Base-by-base conservation (phyloP, 768 basidiomycete genomes). In the Naematelia encephala region DNA sequence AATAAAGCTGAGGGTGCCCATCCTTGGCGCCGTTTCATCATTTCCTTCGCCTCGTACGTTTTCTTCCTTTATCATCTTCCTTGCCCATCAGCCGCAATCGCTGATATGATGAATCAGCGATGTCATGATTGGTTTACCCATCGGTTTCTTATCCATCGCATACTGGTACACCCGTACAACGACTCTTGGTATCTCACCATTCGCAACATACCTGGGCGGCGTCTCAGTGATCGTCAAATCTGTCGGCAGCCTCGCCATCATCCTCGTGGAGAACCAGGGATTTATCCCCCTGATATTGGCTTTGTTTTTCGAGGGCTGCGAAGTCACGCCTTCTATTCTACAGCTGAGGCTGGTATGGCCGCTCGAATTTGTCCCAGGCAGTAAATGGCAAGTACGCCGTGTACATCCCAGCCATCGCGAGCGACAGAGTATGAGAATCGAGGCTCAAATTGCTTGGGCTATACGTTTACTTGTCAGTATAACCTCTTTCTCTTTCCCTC, bases 121-220 rank as follows among this genome's bases (percentile, higher is more conserved):
- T 14, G 29, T 59, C 23, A 3, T 44, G 26, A 10, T 56, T 12
- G 34, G 48, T 16, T 13, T 66, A 13, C 57, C 64, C 2, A 29
- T 60, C 22, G 19, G 45, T 1, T 12, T 66, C 14, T 51, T 66
- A 19, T 39, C 34, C 34, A 22, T 56, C 0, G 49, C 60, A 5
- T 67, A 67, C 54, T 67, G 66, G 66, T 63, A 61, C 54, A 67
- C 66, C 2, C 45, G 66, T 11, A 27, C 43, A 8, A 67, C 62
- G 1, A 50, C 55, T 3, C 29, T 34, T 19, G 62, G 62, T 13
- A 57, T 67, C 56, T 56, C 55, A 4, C 21, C n/a, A 34, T 30
- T 5, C 16, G 34, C 34, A 16, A 39, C 34, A 8, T 39, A 39
- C 16, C 34, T 39, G 8, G 34, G 34, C 16, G 5, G n/a, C 8